phyloP scores from a whole-genome alignment of 129 eudicot species.

The Ambrosia trifida region DNA sequence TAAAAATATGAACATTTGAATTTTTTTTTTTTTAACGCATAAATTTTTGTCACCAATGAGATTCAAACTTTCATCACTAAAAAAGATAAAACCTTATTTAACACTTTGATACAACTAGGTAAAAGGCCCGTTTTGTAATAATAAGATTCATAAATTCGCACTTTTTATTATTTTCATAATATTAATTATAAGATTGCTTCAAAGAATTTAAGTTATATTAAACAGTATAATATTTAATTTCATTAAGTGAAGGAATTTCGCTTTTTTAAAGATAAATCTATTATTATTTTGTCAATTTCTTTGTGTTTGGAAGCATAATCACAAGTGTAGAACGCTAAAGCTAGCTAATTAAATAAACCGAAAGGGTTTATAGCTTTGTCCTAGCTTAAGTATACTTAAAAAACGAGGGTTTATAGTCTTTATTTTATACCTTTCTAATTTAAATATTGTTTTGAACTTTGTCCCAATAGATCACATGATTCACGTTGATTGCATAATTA shows the following conservation, averaged over 20 bases:
- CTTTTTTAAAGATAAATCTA: background rate
- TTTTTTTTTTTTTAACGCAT: no score
- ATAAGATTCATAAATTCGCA: no score
- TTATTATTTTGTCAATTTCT: background rate
- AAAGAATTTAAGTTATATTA: background rate
- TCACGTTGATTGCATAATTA: background rate
- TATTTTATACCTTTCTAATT: background rate
- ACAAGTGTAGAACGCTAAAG: background rate
- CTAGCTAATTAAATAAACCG: background rate
- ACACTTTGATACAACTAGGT: no score
- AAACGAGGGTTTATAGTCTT: background rate
- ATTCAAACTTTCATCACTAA: no score
- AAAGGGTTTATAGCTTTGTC: background rate
- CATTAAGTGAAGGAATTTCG: background rate
- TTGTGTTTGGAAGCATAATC: background rate
- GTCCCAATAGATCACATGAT: conserved; percentile 12
- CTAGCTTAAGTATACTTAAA: background rate
- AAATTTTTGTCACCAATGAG: no score
- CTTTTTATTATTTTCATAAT: no score
- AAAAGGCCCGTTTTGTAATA: no score
- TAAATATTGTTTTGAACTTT: background rate
- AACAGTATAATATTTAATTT: background rate
- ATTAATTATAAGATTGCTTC: no score
- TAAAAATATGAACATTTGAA: no score
- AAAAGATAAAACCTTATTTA: no score